Base-by-base conservation (phyloP, 768 basidiomycete species). In the Aureoboletus auriporus region DNA sequence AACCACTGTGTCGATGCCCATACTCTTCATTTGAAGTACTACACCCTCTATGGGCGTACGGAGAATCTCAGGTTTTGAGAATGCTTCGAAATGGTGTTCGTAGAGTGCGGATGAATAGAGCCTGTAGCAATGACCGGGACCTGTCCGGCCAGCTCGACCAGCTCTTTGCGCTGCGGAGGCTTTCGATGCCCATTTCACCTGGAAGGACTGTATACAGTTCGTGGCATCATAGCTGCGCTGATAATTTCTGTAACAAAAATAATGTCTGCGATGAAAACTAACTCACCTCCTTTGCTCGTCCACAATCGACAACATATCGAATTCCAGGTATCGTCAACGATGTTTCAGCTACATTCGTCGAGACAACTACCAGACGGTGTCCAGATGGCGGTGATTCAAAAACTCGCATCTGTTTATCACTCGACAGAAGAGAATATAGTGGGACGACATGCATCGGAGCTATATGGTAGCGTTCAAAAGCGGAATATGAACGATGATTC, bases 101-200 rank as follows among this genome's bases (percentile, higher is more conserved):
- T 80, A 98, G 12, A 99, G 76, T 13, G 94, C 91, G 8, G 92
- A 94, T 8, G 95, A 97, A 71, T 95, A 98, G 11, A 98, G 80
- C 34, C 96, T 82, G 65, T 98, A 98, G 68, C 96, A 98, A 67
- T 98, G 96, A 26, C 96, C 96, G 12, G 96, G 95, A 4, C 96
- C 95, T 12, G 93, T 97, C 51, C 96, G 91, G 10, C 96, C 96
- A 0, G 96, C 96, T 62, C 96, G 87, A 62, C 96, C 96, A 4
- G 96, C 86, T 51, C 96, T 79, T 63, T 99, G 96, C 1, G 89
- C 79, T 0, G 93, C 93, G 3, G 93, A 94, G 2, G 95, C 93
- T 64, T 97, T 97, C 13, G 93, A 93, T 53, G 88, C 83, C 95
- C 94, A 99, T 46, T 80, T 82, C 38, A 99, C 80, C 62, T 87